These are phyloP conservation scores for Hyphodiscus sp. DNA, from an alignment of 2,329 filamentous ascomycete genomes.

Conservation along the genomic window DNA sequence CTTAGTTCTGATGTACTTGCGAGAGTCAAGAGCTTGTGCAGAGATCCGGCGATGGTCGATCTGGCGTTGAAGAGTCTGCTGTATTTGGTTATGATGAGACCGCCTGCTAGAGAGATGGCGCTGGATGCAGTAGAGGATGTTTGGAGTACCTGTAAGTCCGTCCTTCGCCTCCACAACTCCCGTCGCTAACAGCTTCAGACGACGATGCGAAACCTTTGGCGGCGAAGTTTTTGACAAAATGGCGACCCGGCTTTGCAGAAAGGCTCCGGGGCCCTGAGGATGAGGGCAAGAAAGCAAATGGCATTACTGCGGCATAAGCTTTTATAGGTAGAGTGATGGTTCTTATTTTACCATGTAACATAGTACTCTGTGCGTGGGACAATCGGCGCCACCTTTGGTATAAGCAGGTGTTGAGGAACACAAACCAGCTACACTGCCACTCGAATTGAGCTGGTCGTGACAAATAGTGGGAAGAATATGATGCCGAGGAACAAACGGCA, in stretches of 20 bases:
- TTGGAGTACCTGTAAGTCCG: conserved; percentile 56
- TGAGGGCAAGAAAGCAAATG: conserved; percentile 15
- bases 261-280: conserved; percentile 15
- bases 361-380: neutral
- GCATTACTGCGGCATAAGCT: neutral
- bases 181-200: conserved; percentile 35
- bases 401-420: neutral
- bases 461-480: no score
- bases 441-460: neutral
- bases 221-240: conserved; percentile 55
- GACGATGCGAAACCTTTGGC: conserved; percentile 59
- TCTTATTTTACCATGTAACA: neutral
- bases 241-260: conserved; percentile 40
- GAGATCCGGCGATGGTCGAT: conserved; percentile 58
- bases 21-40: conserved; percentile 61
- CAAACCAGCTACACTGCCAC: neutral
- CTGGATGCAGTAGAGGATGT: conserved; percentile 61
- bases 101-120: conserved; percentile 55
- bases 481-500: no score
- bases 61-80: conserved; percentile 58
- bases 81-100: conserved; percentile 62
- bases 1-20: conserved; percentile 66
- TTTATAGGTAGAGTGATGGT: neutral
- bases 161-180: neutral
- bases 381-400: neutral